Evolutionary conservation across 1,139 yeast genomes (phyloP), one percentile per base, ranked within the genome.

Genomic region (Suhomyces chickasaworum): DNA sequence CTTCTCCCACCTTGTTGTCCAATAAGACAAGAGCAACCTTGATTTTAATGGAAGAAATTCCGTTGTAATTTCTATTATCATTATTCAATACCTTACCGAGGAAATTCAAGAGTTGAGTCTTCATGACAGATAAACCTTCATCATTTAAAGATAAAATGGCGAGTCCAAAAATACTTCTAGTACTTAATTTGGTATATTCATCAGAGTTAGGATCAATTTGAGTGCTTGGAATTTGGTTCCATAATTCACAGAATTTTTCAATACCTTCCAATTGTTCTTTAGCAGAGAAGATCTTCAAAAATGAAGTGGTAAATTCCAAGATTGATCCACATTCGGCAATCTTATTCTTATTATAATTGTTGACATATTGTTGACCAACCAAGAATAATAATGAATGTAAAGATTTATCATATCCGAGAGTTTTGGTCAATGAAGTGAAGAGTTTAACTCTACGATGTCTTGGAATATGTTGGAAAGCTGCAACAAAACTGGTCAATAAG

Each of bases 381-480:
- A 93, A 75, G 59, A 89, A 85, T 54, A 91, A 66, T 41, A 93
- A 77, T 43, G 87, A 74, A 55, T 87, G 89, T 55, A 91, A 73
- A 1, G 96, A 81, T 40, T 75, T 69, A 10, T 73, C 75, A 40
- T 85, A 73, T n/a, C 93, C 91, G 51, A 93, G 73, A 1, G 97
- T 86, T 56, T 77, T 77, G 13, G 91, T 82, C 54, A 93, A 76
- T 0, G 95, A 84, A 3, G 88, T 78, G 61, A 89, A 93, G 47
- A 95, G 72, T 60, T 84, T 84, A 42, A 88, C 95, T 57, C 99
- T 81, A 67, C 99, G 87, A 63, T 93, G 99, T 64, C 96, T 83
- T 53, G 99, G 99, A 54, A 93, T 90, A 61, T 93, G 98, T 47
- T 86, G 84, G 69, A 95, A 88, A 0, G 99, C 98, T 50, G 96